A percentile compares a stretch with the other conserved stretches of the same genome.
Conservation (phyloP, 805 yeast genomes). For the Torulaspora maleeae region DNA sequence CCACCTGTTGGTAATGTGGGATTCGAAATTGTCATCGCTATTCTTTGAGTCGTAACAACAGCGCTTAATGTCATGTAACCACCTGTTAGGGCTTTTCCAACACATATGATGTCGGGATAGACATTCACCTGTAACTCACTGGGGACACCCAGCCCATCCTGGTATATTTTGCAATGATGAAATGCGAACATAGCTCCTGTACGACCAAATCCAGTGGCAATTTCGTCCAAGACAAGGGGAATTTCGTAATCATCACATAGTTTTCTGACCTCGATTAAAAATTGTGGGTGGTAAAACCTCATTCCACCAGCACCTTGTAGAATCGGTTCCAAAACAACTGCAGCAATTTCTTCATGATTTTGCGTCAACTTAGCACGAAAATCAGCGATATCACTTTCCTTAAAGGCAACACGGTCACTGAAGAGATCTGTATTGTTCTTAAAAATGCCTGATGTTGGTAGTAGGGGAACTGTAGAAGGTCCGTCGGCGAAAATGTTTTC, state of each 20-base stretch:
- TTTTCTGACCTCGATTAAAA: constrained; percentile 32
- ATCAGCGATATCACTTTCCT: constrained; percentile 27
- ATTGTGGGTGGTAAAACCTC: constrained; percentile 35
- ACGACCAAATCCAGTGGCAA: constrained; percentile 39
- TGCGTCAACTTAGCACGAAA: constrained; percentile 28
- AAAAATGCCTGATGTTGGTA: constrained; percentile 15
- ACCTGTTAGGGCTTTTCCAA: constrained; percentile 30
- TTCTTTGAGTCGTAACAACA: constrained; percentile 19
- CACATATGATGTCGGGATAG: constrained; percentile 28
- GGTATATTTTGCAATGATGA: constrained; percentile 29
- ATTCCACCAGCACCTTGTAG: constrained; percentile 42
- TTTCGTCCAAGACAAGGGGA: constrained; percentile 38
- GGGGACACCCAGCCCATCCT: constrained; percentile 12
- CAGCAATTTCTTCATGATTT: constrained; percentile 35
- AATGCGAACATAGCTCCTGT: constrained; percentile 38
- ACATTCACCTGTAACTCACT: constrained; percentile 16
- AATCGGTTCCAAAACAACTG: constrained; percentile 37
- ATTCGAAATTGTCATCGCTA: constrained; percentile 19
- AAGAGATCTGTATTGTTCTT: constrained; percentile 3
- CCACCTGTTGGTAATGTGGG: constrained; percentile 23
- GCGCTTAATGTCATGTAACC: constrained; percentile 30
- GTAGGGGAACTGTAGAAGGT: constrained; percentile 20
- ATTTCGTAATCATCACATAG: constrained; percentile 34
- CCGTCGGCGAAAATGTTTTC: constrained; percentile 29
- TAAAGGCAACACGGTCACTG: constrained; percentile 11